Percentiles rank a stretch among this genome's conserved stretches.
Conservation (phyloP, 805 yeast species). For the Saccharomyces mikatae region DNA sequence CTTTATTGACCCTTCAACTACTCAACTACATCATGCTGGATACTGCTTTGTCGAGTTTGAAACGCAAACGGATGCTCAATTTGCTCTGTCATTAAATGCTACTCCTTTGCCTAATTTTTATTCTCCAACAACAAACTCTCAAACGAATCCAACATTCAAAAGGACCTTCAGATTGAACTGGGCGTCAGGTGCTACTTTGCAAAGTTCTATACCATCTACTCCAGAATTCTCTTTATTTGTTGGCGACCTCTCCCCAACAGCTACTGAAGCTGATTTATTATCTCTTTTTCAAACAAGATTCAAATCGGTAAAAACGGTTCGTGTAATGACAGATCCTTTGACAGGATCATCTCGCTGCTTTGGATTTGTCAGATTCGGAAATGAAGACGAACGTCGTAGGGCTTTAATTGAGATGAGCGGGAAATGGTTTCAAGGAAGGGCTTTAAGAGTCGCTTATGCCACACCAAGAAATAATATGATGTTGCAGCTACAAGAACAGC, state of each 20-base stretch:
- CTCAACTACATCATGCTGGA: constrained; percentile 43
- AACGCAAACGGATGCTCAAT: constrained; percentile 58
- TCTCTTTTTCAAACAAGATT: constrained; percentile 63
- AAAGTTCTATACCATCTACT: constrained; percentile 60
- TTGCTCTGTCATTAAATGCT: constrained; percentile 60
- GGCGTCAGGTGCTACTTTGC: constrained; percentile 76
- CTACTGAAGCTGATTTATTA: constrained; percentile 71
- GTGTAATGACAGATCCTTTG: constrained; percentile 82
- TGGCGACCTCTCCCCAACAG: constrained; percentile 72
- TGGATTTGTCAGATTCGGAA: constrained; percentile 71
- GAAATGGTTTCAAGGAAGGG: constrained; percentile 71
- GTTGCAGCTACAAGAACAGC: constrained; percentile 12
- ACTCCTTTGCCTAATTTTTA: constrained; percentile 47
- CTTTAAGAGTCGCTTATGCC: constrained; percentile 69
- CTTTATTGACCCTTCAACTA: constrained; percentile 28
- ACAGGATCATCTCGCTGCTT: constrained; percentile 71
- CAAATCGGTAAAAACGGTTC: constrained; percentile 63
- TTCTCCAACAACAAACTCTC: constrained; percentile 15
- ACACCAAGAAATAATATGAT: constrained; percentile 51
- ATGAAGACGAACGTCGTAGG: constrained; percentile 57
- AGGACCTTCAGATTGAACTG: constrained; percentile 69
- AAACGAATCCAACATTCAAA: constrained; percentile 34
- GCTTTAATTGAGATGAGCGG: constrained; percentile 74
- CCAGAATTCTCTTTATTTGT: constrained; percentile 75
- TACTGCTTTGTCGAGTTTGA: constrained; percentile 76